Evolutionary conservation across 106 monocot species (phyloP).

Genomic region (Dendrobium nobile): DNA sequence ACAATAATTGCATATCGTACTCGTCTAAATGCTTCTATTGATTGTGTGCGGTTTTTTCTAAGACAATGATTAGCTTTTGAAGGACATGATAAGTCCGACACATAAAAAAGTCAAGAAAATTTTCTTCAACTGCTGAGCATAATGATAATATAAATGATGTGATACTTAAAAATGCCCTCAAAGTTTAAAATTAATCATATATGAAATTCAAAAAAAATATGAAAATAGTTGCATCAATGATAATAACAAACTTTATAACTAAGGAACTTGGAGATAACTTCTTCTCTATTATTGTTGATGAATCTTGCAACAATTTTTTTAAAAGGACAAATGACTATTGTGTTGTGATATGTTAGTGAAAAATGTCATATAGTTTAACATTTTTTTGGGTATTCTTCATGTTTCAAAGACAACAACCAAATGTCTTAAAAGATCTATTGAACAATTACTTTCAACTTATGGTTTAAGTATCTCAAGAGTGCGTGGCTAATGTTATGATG

Average conservation of each 20-base stretch:
- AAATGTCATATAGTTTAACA: not conserved
- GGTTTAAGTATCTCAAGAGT: not conserved
- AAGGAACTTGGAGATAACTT: not conserved
- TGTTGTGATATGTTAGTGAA: not conserved
- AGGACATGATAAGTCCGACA: not conserved
- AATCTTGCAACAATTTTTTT: not conserved
- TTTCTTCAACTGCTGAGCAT: conserved; percentile 4
- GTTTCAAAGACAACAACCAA: not conserved
- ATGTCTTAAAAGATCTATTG: not conserved
- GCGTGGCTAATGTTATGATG: not conserved
- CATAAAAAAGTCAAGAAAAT: not conserved
- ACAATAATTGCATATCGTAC: not conserved
- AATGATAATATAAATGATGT: not conserved
- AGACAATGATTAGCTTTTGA: not conserved
- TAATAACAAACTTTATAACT: not conserved
- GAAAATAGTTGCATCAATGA: not conserved
- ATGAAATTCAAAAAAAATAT: not conserved
- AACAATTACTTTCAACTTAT: not conserved
- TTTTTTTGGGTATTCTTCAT: not conserved
- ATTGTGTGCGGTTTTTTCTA: conserved; percentile 8
- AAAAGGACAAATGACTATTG: not conserved
- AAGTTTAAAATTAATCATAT: conserved; percentile 2
- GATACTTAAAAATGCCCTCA: conserved; percentile 7
- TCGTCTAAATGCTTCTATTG: not conserved
- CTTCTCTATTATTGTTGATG: not conserved